These are phyloP conservation scores for Pleomassaria siparia DNA, from an alignment of 2,329 filamentous ascomycete species.

Conservation along the genomic window DNA sequence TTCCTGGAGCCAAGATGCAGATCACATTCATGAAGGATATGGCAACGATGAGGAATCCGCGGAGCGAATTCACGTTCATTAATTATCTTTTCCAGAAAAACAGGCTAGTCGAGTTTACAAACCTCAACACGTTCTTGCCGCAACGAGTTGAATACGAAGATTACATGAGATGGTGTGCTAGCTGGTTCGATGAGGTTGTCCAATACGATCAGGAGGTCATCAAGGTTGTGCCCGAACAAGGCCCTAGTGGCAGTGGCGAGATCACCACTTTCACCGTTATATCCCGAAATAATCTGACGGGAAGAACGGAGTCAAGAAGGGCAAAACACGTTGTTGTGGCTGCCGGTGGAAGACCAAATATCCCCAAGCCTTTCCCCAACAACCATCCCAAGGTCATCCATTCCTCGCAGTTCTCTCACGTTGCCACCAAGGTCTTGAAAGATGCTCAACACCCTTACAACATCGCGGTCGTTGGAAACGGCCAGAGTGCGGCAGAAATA, in stretches of 20 bases:
- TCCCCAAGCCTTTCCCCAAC: slow-evolving; percentile 69
- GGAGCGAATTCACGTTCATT: slow-evolving; percentile 90
- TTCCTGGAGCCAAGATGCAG: slow-evolving; percentile 93
- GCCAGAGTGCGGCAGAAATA: slow-evolving; percentile 93
- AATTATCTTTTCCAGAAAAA: slow-evolving; percentile 86
- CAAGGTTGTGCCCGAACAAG: slow-evolving; percentile 64
- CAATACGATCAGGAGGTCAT: slow-evolving; percentile 78
- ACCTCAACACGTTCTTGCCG: slow-evolving; percentile 85
- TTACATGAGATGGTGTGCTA: slow-evolving; percentile 90
- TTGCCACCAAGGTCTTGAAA: slow-evolving; percentile 61
- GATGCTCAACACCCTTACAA: slow-evolving; percentile 62
- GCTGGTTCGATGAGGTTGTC: slow-evolving; percentile 72
- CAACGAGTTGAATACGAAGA: slow-evolving; percentile 89
- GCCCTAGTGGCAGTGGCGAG: slow-evolving; percentile 48
- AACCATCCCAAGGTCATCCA: slow-evolving; percentile 77
- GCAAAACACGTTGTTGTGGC: slow-evolving; percentile 72
- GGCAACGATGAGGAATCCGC: slow-evolving; percentile 82
- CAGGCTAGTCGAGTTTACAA: slow-evolving; percentile 87
- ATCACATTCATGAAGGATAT: slow-evolving; percentile 98
- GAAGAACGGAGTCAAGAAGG: slow-evolving; percentile 54
- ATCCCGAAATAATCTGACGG: slow-evolving; percentile 63
- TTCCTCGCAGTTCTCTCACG: slow-evolving; percentile 79
- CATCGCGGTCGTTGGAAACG: slow-evolving; percentile 83
- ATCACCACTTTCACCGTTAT: slow-evolving; percentile 69
- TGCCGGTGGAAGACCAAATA: slow-evolving; percentile 67